These are phyloP conservation scores for Eustoma russellianum DNA, from an alignment of 257 asterid species.

Conservation along the genomic window DNA sequence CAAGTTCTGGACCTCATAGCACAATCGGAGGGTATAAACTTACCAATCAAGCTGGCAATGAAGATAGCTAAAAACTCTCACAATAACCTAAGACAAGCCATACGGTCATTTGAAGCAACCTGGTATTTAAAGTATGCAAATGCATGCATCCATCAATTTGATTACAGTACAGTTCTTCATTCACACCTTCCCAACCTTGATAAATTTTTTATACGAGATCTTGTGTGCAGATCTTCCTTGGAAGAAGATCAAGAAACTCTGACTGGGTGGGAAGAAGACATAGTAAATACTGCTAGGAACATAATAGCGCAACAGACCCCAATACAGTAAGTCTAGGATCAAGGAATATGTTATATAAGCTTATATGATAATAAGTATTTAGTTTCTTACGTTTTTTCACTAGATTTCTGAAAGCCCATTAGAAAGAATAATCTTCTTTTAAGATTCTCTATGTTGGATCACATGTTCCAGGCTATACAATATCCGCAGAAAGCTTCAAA, in stretches of 20 bases:
- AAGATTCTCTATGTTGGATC: conserved; percentile 2
- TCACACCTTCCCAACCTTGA: neutral
- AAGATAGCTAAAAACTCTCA: conserved; percentile 57
- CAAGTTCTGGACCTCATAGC: conserved; percentile 65
- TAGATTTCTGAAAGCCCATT: neutral
- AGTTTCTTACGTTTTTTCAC: neutral
- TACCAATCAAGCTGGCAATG: conserved; percentile 45
- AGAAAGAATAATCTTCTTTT: neutral
- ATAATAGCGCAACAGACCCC: conserved; percentile 82
- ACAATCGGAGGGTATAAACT: conserved; percentile 39
- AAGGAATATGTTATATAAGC: neutral
- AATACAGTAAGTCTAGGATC: conserved; percentile 51
- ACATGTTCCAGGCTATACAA: conserved; percentile 43
- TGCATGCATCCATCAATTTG: conserved; percentile 3
- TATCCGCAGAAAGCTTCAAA: conserved; percentile 74
- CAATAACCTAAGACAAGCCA: conserved; percentile 78
- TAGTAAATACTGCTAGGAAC: conserved; percentile 54
- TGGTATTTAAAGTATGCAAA: conserved; percentile 45
- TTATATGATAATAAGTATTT: neutral
- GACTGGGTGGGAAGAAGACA: conserved; percentile 85
- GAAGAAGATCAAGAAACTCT: conserved; percentile 53
- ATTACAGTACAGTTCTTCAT: too few relatives aligned
- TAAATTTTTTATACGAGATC: conserved; percentile 14
- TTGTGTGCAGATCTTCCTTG: conserved; percentile 33
- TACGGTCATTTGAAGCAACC: conserved; percentile 86